Evolutionary conservation across 257 asterid genomes (phyloP).

Genomic region (Solanum sejunctum): DNA sequence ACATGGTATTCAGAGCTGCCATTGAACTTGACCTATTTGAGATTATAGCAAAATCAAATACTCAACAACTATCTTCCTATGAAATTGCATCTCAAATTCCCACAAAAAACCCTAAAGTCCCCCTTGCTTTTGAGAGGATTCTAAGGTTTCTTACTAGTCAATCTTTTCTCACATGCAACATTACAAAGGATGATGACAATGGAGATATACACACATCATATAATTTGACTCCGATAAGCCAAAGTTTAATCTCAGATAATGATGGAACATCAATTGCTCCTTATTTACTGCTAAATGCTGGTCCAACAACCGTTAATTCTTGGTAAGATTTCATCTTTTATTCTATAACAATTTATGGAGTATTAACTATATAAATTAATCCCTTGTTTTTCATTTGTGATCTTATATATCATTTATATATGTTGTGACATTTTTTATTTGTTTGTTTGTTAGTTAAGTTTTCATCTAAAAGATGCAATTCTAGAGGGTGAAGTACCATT

Average conservation of each 20-base stretch:
- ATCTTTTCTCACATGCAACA: neutral
- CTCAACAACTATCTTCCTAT: neutral
- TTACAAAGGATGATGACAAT: neutral
- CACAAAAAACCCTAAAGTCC: neutral
- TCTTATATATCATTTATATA: neutral
- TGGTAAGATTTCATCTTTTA: neutral
- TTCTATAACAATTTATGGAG: too few relatives aligned
- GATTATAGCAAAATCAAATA: constrained; percentile 4
- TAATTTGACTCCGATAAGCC: neutral
- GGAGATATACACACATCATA: neutral
- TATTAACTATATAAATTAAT: too few relatives aligned
- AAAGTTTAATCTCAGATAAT: neutral
- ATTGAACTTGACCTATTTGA: constrained; percentile 7
- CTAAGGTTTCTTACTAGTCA: constrained; percentile 2
- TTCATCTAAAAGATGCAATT: neutral
- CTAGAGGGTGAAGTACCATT: constrained; percentile 7
- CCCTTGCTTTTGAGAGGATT: neutral
- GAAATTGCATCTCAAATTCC: neutral
- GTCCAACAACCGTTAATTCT: neutral
- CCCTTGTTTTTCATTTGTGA: neutral
- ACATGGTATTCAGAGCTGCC: too few relatives aligned
- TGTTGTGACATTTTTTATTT: neutral
- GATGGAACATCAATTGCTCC: neutral
- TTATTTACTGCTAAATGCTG: neutral
- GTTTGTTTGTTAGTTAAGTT: neutral